These are phyloP conservation scores for Parmelia sp. DNA, from an alignment of 495 filamentous ascomycete species.

Conservation along the genomic window DNA sequence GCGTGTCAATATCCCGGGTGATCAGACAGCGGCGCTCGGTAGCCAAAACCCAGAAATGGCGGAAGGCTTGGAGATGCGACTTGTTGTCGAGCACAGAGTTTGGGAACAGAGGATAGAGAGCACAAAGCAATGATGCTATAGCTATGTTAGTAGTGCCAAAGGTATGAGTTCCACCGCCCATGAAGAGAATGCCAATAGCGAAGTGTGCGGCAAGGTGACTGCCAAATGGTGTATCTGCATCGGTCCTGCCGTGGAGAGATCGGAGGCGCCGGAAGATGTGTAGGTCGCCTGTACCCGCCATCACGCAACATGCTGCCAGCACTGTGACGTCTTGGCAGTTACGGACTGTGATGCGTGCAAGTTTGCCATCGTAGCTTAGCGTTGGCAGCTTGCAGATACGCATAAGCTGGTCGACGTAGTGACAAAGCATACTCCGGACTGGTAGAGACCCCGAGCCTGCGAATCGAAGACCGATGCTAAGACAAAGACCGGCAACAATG, in stretches of 20 bases:
- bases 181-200: conserved; percentile 83
- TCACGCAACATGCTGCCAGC: conserved; percentile 75
- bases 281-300: conserved; percentile 93
- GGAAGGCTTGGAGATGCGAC: conserved; percentile 91
- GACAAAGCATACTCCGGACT: conserved; percentile 73
- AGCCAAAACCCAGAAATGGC: conserved; percentile 95
- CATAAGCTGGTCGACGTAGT: conserved; percentile 82
- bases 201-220: conserved; percentile 90
- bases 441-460: conserved; percentile 69
- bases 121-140: conserved; percentile 76
- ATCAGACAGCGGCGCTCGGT: conserved; percentile 85
- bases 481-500: conserved; percentile 82
- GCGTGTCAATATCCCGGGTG: conserved; percentile 73
- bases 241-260: conserved; percentile 79
- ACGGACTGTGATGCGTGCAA: conserved; percentile 71
- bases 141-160: conserved; percentile 86
- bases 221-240: conserved; percentile 79
- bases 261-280: conserved; percentile 82
- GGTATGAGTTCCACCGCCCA: conserved; percentile 86
- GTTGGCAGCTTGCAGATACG: conserved; percentile 64
- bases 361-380: conserved; percentile 68
- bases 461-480: conserved; percentile 75
- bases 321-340: conserved; percentile 86
- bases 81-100: conserved; percentile 83
- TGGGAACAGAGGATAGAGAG: conserved; percentile 92